A percentile compares a stretch with the other conserved stretches of the same genome.
Conservation (phyloP, 768 basidiomycete species). For the Naganishia friedmannii region DNA sequence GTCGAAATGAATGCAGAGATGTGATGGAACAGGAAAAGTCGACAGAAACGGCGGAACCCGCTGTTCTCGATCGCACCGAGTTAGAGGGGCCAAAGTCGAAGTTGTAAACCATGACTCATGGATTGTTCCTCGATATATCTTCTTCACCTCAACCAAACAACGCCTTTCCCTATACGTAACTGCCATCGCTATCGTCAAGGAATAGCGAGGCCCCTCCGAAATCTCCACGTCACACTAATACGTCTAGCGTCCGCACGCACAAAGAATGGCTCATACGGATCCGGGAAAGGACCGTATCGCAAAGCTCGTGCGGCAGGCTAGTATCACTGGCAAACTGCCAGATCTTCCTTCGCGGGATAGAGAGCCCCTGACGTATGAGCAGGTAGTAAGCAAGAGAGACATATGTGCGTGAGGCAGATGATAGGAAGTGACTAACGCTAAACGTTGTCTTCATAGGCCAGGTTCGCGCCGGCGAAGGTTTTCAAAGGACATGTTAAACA, state of each 20-base stretch:
- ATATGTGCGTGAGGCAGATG: too few species aligned
- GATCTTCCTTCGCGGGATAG: conserved; percentile 18
- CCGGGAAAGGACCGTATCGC: conserved; percentile 10
- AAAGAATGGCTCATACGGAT: conserved; percentile 1
- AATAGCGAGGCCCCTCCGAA: not conserved
- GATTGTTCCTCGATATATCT: not conserved
- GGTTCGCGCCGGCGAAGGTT: conserved; percentile 83
- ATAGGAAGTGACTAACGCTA: too few species aligned
- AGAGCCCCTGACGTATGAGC: conserved; percentile 13
- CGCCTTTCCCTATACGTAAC: not conserved
- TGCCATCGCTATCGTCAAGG: not conserved
- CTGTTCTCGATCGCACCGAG: conserved; percentile 4
- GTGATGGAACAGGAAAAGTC: not conserved
- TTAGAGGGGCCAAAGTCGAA: not conserved
- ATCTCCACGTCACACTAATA: not conserved
- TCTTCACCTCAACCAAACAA: not conserved
- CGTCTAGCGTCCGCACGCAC: not conserved
- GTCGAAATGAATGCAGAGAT: too few species aligned
- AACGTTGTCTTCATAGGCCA: conserved; percentile 56
- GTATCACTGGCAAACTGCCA: conserved; percentile 13
- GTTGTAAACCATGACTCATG: not conserved
- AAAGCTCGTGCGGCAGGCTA: conserved; percentile 1
- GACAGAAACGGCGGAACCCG: not conserved
- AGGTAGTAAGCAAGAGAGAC: not conserved
- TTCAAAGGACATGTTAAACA: conserved; percentile 75